phyloP scores from a whole-genome alignment of 202 grass and related monocot species.

The Miscanthus sacchariflorus region DNA sequence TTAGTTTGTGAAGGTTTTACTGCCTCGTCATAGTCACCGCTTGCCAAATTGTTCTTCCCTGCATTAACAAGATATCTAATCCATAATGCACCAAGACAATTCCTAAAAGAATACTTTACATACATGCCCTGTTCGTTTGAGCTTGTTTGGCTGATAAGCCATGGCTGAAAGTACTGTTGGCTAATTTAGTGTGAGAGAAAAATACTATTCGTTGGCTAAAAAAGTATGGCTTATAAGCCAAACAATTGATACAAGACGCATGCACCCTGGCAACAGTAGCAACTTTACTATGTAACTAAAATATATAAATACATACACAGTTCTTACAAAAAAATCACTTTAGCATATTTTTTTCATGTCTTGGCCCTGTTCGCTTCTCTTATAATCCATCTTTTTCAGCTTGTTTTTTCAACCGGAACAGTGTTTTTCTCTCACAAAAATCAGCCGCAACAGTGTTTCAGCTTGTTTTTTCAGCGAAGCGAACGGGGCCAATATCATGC shows the following conservation, averaged over 20 bases:
- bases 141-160: no score
- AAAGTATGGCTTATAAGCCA: no score
- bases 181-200: no score
- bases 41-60: slow-evolving; percentile 65
- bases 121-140: no score
- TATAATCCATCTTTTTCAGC: no score
- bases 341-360: slow-evolving; percentile 9
- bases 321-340: background rate
- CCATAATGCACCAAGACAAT: background rate
- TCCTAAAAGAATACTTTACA: background rate
- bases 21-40: slow-evolving; percentile 59
- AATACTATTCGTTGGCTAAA: no score
- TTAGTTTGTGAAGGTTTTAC: slow-evolving; percentile 64
- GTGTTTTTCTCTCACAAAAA: no score
- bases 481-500: background rate
- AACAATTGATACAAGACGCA: slow-evolving; percentile 20
- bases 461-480: no score
- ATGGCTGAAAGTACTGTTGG: no score
- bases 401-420: no score
- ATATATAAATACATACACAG: background rate
- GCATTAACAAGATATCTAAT: background rate
- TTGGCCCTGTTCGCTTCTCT: background rate
- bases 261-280: slow-evolving; percentile 17
- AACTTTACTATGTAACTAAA: slow-evolving; percentile 3
- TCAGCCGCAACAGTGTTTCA: no score